These are phyloP conservation scores for Eurotiales sp. DNA, from an alignment of 2,329 filamentous ascomycete species.

Conservation along the genomic window DNA sequence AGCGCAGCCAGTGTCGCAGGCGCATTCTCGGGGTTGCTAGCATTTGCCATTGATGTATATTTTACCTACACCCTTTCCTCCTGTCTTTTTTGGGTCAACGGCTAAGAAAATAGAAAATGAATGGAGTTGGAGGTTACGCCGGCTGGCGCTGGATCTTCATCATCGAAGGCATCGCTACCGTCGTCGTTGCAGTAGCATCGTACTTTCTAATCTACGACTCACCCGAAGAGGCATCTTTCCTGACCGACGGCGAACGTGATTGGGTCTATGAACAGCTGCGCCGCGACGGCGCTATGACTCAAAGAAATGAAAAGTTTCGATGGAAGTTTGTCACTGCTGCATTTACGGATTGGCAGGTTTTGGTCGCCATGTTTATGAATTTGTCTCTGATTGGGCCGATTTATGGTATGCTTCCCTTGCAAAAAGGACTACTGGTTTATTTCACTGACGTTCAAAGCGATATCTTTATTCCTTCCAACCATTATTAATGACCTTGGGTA, in stretches of 20 bases:
- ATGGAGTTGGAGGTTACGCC: slow-evolving; percentile 33
- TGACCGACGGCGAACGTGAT: slow-evolving; percentile 42
- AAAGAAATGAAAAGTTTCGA: slow-evolving; percentile 24
- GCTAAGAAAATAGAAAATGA: slow-evolving; percentile 25
- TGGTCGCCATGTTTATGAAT: slow-evolving; percentile 34
- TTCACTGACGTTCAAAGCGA: slow-evolving; percentile 18
- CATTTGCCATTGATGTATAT: slow-evolving; percentile 46
- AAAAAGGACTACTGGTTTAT: no score
- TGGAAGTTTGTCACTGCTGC: slow-evolving; percentile 33
- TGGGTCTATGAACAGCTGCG: slow-evolving; percentile 38
- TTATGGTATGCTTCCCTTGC: not conserved
- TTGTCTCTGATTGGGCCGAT: slow-evolving; percentile 2
- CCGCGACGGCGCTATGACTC: slow-evolving; percentile 22
- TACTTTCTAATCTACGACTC: slow-evolving; percentile 34
- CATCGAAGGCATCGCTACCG: slow-evolving; percentile 59
- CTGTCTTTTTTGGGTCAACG: not conserved
- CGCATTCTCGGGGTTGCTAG: slow-evolving; percentile 51
- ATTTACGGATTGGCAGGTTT: slow-evolving; percentile 49
- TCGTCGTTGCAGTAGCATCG: slow-evolving; percentile 49
- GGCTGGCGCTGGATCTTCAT: slow-evolving; percentile 50
- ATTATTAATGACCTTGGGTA: slow-evolving; percentile 44
- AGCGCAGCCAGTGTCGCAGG: slow-evolving; percentile 48
- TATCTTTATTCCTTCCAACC: slow-evolving; percentile 31
- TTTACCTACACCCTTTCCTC: slow-evolving; percentile 1
- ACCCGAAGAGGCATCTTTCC: slow-evolving; percentile 27